These are phyloP conservation scores for Elongisporangium senticosum DNA, from an alignment of 352 stramenopile genomes.

Conservation along the genomic window DNA sequence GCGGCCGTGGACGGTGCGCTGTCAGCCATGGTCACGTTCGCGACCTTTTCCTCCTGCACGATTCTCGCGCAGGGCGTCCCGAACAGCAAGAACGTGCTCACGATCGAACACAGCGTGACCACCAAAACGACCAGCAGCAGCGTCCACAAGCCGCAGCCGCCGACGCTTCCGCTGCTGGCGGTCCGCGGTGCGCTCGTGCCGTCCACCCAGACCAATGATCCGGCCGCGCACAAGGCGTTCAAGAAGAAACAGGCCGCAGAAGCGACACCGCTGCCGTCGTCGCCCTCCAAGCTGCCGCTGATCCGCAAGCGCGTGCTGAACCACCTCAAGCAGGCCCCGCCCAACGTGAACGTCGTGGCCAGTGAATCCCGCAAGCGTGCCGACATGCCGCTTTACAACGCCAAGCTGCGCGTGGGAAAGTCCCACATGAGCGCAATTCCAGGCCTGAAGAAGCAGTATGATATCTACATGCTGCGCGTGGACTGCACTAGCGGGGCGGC, in stretches of 20 bases:
- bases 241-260: constrained; percentile 18
- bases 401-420: constrained; percentile 75
- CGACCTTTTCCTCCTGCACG: constrained; percentile 38
- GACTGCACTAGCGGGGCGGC: constrained; percentile 40
- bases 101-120: constrained; percentile 3
- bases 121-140: constrained; percentile 2
- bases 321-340: constrained; percentile 29
- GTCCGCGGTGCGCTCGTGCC: constrained; percentile 1
- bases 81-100: constrained; percentile 7
- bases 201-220: constrained; percentile 17
- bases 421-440: constrained; percentile 41
- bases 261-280: constrained; percentile 3
- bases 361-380: constrained; percentile 48
- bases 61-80: constrained; percentile 27
- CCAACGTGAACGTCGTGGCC: constrained; percentile 48
- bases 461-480: constrained; percentile 74
- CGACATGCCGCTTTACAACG: constrained; percentile 41
- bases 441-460: constrained; percentile 32
- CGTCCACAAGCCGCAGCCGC: constrained; percentile 14
- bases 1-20: constrained; percentile 20
- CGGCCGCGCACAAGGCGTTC: constrained; percentile 2
- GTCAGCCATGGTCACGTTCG: constrained; percentile 41
- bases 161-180: constrained; percentile 20
- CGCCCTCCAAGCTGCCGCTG: constrained; percentile 22
- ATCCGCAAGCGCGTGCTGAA: constrained; percentile 37